A percentile compares a stretch with the other conserved stretches of the same genome.
These are phyloP conservation scores for Fusarium humuli DNA, from an alignment of 2,329 filamentous ascomycete species.

Conservation along the genomic window DNA sequence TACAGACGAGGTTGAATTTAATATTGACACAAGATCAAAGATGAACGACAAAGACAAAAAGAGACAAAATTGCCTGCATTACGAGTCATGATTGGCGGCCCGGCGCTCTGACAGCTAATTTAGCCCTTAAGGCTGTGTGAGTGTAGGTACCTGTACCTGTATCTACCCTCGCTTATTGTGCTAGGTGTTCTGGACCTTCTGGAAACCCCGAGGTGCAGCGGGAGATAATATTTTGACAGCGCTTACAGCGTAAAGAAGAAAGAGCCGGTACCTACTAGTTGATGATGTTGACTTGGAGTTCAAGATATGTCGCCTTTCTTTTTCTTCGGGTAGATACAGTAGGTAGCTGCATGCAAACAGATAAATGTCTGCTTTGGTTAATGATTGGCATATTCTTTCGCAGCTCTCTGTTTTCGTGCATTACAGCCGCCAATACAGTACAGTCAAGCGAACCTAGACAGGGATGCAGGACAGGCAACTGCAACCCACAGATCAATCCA, in stretches of 20 bases:
- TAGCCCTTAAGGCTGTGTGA: neutral
- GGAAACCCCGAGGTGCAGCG: slow-evolving; percentile 29
- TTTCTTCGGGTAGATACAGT: neutral
- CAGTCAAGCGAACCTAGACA: neutral
- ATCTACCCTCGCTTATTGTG: neutral
- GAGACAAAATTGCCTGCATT: neutral
- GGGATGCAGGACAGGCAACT: neutral
- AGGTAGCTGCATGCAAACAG: neutral
- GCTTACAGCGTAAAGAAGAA: neutral
- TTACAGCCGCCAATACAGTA: slow-evolving; percentile 14
- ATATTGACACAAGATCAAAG: neutral
- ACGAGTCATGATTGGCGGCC: slow-evolving; percentile 22
- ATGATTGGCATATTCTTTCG: slow-evolving; percentile 13
- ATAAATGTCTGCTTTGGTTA: neutral
- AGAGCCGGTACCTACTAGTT: neutral
- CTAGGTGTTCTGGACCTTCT: slow-evolving; percentile 29
- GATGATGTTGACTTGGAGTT: neutral
- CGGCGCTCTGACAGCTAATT: slow-evolving; percentile 14
- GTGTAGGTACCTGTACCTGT: neutral
- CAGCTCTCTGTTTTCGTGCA: neutral
- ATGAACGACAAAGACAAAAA: neutral
- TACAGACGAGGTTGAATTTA: neutral
- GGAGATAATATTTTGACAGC: slow-evolving; percentile 14
- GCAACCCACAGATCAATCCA: neutral
- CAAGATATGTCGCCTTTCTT: neutral